Conservation (phyloP, 1,284 basidiomycete genomes). For the Gymnopus androsaceus region DNA sequence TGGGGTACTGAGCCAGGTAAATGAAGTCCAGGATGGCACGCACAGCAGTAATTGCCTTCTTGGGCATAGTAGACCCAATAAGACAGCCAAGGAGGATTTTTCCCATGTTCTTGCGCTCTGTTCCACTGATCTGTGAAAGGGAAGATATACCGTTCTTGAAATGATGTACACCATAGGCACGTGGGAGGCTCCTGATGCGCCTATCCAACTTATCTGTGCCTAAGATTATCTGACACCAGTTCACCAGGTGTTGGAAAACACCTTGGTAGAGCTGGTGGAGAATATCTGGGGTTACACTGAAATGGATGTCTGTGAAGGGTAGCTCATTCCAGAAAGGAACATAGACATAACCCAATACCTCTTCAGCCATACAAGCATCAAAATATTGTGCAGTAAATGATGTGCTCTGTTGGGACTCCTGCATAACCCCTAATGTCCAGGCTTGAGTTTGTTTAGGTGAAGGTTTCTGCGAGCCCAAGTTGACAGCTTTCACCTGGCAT, state of each 20-base stretch:
- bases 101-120: slow-evolving; percentile 26
- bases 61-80: slow-evolving; percentile 10
- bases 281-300: slow-evolving; percentile 1
- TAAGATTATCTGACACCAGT: slow-evolving; percentile 17
- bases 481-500: slow-evolving; percentile 2
- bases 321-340: slow-evolving; percentile 3
- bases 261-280: slow-evolving; percentile 7
- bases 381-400: not conserved
- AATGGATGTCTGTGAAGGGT: slow-evolving; percentile 1
- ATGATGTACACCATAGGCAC: too few species aligned
- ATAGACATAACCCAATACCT: slow-evolving; percentile 10
- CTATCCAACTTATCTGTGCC: slow-evolving; percentile 24
- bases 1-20: slow-evolving; percentile 3
- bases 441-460: not conserved
- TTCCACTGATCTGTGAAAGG: too few species aligned
- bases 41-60: slow-evolving; percentile 10
- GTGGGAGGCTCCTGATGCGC: slow-evolving; percentile 21
- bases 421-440: slow-evolving; percentile 2
- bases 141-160: too few species aligned
- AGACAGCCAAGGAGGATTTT: slow-evolving; percentile 24
- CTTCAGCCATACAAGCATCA: not conserved
- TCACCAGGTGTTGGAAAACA: not conserved
- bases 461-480: not conserved
- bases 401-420: not conserved
- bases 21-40: slow-evolving; percentile 4